phyloP scores from a whole-genome alignment of 78 protist genomes.

The Dictyostelium capitatum region DNA sequence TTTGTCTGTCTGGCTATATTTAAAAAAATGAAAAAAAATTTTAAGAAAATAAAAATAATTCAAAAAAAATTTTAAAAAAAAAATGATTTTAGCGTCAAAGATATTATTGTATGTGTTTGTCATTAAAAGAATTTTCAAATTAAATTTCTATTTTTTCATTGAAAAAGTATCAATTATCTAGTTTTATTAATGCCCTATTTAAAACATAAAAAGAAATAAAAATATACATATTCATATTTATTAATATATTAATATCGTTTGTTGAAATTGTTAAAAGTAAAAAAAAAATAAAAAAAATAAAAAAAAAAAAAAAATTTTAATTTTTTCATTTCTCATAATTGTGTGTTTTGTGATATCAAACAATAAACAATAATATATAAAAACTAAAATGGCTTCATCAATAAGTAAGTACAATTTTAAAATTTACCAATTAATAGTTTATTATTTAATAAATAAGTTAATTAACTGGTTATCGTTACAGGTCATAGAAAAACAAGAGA shows the following conservation, averaged over 20 bases:
- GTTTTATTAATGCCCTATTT: no score
- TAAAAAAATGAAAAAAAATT: no score
- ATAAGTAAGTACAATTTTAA: neutral
- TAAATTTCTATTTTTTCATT: no score
- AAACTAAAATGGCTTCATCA: neutral
- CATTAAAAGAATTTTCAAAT: no score
- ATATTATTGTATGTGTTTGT: no score
- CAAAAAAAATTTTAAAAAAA: neutral
- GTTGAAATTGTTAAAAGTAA: neutral
- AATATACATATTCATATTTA: no score
- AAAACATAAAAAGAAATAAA: no score
- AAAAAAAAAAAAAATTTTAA: neutral
- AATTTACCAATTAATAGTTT: neutral
- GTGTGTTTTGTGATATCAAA: no score
- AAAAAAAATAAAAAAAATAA: neutral
- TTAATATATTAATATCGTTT: neutral
- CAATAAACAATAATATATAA: neutral
- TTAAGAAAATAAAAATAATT: neutral
- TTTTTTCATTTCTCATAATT: neutral
- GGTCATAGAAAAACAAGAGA: conserved; percentile 55
- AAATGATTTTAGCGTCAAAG: neutral
- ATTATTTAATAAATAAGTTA: neutral
- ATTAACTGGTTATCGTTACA: no score
- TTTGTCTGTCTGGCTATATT: neutral
- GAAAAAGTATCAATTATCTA: no score